A percentile compares a stretch with the other conserved stretches of the same genome.
Conservation (phyloP, 1,139 yeast species). For the Protomyces inouyei region DNA sequence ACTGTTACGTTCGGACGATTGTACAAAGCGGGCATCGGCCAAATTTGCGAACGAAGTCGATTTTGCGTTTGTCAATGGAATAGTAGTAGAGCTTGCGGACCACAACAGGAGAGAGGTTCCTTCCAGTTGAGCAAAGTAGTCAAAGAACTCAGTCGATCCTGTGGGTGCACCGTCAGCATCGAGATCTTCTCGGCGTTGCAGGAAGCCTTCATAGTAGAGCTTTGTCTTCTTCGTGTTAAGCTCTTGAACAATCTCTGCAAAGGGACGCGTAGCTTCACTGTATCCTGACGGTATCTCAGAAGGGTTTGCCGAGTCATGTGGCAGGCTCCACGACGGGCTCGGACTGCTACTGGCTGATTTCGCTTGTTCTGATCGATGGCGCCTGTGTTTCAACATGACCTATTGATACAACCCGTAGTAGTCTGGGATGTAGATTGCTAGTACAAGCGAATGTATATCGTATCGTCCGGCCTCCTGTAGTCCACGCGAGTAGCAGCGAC, state of each 20-base stretch:
- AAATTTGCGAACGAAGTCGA: constrained; percentile 6
- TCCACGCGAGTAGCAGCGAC: too few relatives aligned
- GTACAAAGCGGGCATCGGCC: constrained; percentile 5
- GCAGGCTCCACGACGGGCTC: neutral
- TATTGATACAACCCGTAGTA: too few relatives aligned
- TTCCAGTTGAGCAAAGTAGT: neutral
- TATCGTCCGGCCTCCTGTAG: too few relatives aligned
- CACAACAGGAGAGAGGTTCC: neutral
- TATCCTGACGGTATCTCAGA: neutral
- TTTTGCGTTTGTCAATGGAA: neutral
- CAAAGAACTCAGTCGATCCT: neutral
- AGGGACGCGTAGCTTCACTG: neutral
- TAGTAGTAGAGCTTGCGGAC: neutral
- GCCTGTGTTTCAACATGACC: neutral
- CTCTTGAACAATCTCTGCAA: neutral
- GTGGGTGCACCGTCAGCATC: neutral
- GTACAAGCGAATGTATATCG: too few relatives aligned
- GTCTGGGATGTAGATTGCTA: too few relatives aligned
- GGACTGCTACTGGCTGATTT: neutral
- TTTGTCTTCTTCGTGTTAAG: constrained; percentile 7
- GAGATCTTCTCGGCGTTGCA: neutral
- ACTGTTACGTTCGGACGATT: neutral
- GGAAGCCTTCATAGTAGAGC: constrained; percentile 13
- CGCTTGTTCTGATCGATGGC: neutral
- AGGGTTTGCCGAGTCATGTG: too few relatives aligned